These are phyloP conservation scores for Filobasidium floriforme DNA, from an alignment of 768 basidiomycete species.

Conservation along the genomic window DNA sequence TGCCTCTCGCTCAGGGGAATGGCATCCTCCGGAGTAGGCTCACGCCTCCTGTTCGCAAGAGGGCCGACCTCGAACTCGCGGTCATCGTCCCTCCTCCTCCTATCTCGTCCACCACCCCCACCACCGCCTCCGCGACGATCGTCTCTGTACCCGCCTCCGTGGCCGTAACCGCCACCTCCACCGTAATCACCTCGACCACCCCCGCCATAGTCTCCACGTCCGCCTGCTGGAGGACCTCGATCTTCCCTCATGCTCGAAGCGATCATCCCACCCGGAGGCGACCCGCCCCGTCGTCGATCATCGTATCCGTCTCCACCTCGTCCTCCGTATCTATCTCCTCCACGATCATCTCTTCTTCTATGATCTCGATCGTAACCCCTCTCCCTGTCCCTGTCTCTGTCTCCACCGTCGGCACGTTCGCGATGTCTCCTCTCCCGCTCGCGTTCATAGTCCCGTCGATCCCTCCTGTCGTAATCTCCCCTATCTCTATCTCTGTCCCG, in stretches of 20 bases:
- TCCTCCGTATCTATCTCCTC: slow-evolving; percentile 21
- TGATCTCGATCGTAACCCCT: slow-evolving; percentile 7
- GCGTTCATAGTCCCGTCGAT: slow-evolving; percentile 38
- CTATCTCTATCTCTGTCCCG: slow-evolving; percentile 27
- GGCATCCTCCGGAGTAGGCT: slow-evolving; percentile 81
- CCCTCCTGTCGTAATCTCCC: slow-evolving; percentile 25
- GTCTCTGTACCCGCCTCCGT: slow-evolving; percentile 30
- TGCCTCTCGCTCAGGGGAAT: slow-evolving; percentile 68
- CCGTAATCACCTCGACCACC: slow-evolving; percentile 14
- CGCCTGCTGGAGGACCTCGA: slow-evolving; percentile 3
- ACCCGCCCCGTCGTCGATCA: slow-evolving; percentile 4
- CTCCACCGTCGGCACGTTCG: slow-evolving; percentile 29
- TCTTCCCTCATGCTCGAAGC: slow-evolving; percentile 19
- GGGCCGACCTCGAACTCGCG: slow-evolving; percentile 49
- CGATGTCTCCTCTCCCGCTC: slow-evolving; percentile 32
- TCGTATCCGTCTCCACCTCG: neutral
- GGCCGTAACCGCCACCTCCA: slow-evolving; percentile 28
- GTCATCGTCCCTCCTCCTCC: slow-evolving; percentile 50
- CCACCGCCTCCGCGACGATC: slow-evolving; percentile 41
- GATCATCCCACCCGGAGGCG: slow-evolving; percentile 10
- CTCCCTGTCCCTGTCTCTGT: slow-evolving; percentile 35
- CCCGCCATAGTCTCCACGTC: slow-evolving; percentile 17
- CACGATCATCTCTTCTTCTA: slow-evolving; percentile 14
- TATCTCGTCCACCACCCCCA: slow-evolving; percentile 50
- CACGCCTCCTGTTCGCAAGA: slow-evolving; percentile 59